These are phyloP conservation scores for Beverwykella pulmonaria DNA, from an alignment of 495 filamentous ascomycete species.

Conservation along the genomic window DNA sequence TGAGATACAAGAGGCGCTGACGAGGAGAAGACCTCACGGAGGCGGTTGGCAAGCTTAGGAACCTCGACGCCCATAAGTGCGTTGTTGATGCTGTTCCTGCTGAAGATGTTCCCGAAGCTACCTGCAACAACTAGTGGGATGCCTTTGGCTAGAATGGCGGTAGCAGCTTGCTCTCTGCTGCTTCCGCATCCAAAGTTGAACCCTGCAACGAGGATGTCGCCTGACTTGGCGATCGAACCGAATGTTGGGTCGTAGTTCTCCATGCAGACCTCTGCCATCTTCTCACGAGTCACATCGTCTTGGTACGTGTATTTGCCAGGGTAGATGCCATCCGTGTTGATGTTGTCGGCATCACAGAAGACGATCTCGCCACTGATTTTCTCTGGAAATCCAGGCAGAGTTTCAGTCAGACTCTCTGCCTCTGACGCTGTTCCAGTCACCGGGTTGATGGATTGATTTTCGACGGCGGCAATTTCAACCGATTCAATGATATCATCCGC, in stretches of 20 bases:
- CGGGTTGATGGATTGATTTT: constrained; percentile 22
- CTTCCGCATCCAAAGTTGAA: constrained; percentile 90
- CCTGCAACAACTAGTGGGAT: constrained; percentile 84
- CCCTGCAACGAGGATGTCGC: constrained; percentile 81
- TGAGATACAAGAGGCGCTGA: constrained; percentile 4
- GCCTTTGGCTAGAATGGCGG: constrained; percentile 80
- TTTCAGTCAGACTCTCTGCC: constrained; percentile 52
- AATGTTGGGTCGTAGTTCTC: constrained; percentile 85
- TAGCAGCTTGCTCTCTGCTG: constrained; percentile 86
- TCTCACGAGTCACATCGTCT: constrained; percentile 71
- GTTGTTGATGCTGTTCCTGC: constrained; percentile 89
- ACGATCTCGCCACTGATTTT: constrained; percentile 68
- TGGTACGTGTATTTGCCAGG: constrained; percentile 90
- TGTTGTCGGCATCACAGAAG: constrained; percentile 72
- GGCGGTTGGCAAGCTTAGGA: constrained; percentile 67
- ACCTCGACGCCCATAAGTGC: constrained; percentile 83
- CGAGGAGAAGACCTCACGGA: constrained; percentile 64
- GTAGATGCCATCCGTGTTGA: constrained; percentile 84
- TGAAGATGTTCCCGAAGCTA: constrained; percentile 89
- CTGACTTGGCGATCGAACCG: constrained; percentile 56
- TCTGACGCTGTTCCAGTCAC: background rate
- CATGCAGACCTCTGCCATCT: constrained; percentile 91
- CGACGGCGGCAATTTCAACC: constrained; percentile 47
- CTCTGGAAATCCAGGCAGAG: constrained; percentile 72
- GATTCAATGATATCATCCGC: constrained; percentile 64